Evolutionary conservation across 495 filamentous ascomycete species (phyloP), one percentile per base, ranked within the genome.

Genomic region (Talaromyces wortmannii): DNA sequence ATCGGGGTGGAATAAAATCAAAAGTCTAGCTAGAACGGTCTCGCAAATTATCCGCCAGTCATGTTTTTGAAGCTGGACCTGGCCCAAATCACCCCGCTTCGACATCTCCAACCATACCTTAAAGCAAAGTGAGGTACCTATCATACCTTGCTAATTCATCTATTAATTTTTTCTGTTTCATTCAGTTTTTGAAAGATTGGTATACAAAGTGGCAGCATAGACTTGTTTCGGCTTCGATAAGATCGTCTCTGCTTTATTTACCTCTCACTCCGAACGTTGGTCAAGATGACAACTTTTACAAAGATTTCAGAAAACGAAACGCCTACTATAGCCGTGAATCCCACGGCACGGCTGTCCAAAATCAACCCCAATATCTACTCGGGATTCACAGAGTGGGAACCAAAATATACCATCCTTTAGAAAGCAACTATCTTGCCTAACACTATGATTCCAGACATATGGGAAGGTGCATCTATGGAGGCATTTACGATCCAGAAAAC

Each of bases 381-480:
- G 45, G 85, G 86, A 8, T 90, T 90, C 63, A 86, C 83, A 52
- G 87, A 89, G 86, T 88, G 71, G 63, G 72, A 40, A 23, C 23
- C 13, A 2, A 40, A 10, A 40, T 13, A 8, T 23, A 42, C 12
- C n/a, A 36, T 53, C 32, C 43, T 43, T 44, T 48, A 31, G 31
- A 31, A 2, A 48, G 15, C 13, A 13, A 23, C 29, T 50, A 56
- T 16, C 55, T 29, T 36, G 54, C 55, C 63, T 40, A 62, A 53
- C 32, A 48, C 16, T 59, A 7, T 45, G 48, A 16, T 50, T 31
- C 5, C 53, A 89, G 86, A 64, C 87, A 91, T 60, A 90, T 89
- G 86, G 88, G 87, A 45, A 79, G 88, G 45, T 92, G 88, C 70
- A 89, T 92, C 67, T 92, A 92, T 64, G 88, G 88, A 53, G 88